Evolutionary conservation across 2,329 filamentous ascomycete genomes (phyloP).

Genomic region (Phaeoacremonium minimum): DNA sequence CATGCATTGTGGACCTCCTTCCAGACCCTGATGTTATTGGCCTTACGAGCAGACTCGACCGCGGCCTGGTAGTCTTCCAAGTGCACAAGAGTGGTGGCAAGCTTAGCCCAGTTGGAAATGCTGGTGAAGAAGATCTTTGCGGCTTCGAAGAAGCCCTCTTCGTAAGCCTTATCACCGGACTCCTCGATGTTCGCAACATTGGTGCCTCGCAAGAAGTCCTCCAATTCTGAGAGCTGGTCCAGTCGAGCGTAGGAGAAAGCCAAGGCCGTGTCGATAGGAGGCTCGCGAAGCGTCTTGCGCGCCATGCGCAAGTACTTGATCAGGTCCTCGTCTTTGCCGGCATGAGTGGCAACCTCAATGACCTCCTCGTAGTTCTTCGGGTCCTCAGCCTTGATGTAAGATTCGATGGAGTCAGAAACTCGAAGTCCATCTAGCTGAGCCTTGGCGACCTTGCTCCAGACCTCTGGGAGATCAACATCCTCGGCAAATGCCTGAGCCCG

Average conservation of each 20-base stretch:
- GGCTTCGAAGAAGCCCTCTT: slow-evolving; percentile 89
- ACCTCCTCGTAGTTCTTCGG: slow-evolving; percentile 92
- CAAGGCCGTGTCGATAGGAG: slow-evolving; percentile 86
- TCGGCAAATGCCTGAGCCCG: slow-evolving; percentile 94
- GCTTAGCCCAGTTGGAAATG: slow-evolving; percentile 99
- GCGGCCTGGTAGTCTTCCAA: slow-evolving; percentile 95
- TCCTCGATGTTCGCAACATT: slow-evolving; percentile 96
- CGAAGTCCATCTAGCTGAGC: slow-evolving; percentile 94
- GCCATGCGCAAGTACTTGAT: slow-evolving; percentile 97
- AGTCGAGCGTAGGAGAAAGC: slow-evolving; percentile 92
- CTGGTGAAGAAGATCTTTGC: slow-evolving; percentile 98
- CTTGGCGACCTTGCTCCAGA: slow-evolving; percentile 98
- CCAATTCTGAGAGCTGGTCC: slow-evolving; percentile 86
- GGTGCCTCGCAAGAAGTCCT: slow-evolving; percentile 89
- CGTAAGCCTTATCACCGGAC: slow-evolving; percentile 96
- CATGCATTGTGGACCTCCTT: slow-evolving; percentile 97
- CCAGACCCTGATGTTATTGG: slow-evolving; percentile 99
- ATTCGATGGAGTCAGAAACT: slow-evolving; percentile 88
- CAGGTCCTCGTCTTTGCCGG: slow-evolving; percentile 95
- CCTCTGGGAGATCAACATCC: slow-evolving; percentile 86
- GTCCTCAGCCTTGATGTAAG: slow-evolving; percentile 93
- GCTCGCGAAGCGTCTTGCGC: slow-evolving; percentile 91
- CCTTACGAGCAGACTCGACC: slow-evolving; percentile 95
- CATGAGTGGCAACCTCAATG: slow-evolving; percentile 90
- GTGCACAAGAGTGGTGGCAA: slow-evolving; percentile 96